Conservation (phyloP, 1,139 yeast species). For the Yamadazyma trypodendri region DNA sequence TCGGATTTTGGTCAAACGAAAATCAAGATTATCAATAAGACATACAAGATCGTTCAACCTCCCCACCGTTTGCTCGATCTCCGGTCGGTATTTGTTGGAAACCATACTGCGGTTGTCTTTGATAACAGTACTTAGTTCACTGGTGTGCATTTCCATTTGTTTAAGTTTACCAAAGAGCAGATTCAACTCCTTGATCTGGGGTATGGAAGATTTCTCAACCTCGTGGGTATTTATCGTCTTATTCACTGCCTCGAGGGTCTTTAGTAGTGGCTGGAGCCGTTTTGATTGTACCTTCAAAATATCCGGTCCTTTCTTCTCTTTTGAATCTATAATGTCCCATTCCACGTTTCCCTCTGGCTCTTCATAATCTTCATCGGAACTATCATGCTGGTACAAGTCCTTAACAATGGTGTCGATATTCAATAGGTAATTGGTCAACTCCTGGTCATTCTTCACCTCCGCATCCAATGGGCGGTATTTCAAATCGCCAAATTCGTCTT, state of each 20-base stretch:
- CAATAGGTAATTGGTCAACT: slow-evolving; percentile 29
- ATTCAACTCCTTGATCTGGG: slow-evolving; percentile 7
- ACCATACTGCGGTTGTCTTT: slow-evolving; percentile 11
- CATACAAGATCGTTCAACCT: slow-evolving; percentile 28
- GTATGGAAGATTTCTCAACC: neutral
- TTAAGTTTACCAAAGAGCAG: slow-evolving; percentile 8
- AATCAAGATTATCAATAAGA: slow-evolving; percentile 28
- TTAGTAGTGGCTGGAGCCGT: slow-evolving; percentile 12
- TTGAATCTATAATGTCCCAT: too few relatives aligned
- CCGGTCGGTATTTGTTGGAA: slow-evolving; percentile 22
- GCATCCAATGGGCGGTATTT: slow-evolving; percentile 10
- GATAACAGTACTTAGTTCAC: slow-evolving; percentile 9
- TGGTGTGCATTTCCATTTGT: slow-evolving; percentile 9
- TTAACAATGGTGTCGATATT: slow-evolving; percentile 34
- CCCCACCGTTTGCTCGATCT: slow-evolving; percentile 28
- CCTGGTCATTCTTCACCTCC: slow-evolving; percentile 15
- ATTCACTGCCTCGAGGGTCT: slow-evolving; percentile 15
- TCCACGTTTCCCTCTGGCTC: too few relatives aligned
- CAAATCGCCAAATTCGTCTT: slow-evolving; percentile 9
- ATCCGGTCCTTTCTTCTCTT: neutral
- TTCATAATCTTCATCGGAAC: slow-evolving; percentile 6
- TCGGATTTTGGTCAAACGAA: slow-evolving; percentile 26
- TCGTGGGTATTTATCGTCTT: slow-evolving; percentile 6
- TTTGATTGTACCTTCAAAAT: neutral
- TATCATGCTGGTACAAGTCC: slow-evolving; percentile 13